A percentile compares a stretch with the other conserved stretches of the same genome.
phyloP scores from a whole-genome alignment of 345 rosid species.

The Schrenkiella parvula region DNA sequence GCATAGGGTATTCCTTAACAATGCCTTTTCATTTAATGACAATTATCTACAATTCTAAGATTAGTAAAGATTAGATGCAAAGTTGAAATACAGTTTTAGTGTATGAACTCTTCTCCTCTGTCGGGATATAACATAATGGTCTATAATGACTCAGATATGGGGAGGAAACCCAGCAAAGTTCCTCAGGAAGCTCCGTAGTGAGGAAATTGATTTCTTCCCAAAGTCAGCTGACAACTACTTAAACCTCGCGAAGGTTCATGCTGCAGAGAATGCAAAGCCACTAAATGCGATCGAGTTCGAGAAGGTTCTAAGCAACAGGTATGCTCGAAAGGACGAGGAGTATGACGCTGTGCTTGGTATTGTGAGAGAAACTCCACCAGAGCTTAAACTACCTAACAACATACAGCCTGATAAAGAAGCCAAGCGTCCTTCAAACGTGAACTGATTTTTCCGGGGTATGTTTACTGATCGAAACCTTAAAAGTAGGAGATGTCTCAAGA shows the following conservation, averaged over 20 bases:
- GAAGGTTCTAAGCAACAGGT: conserved; percentile 84
- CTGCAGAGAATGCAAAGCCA: conserved; percentile 82
- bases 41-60: neutral
- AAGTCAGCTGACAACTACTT: conserved; percentile 73
- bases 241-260: conserved; percentile 87
- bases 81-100: neutral
- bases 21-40: neutral
- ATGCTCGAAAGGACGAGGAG: conserved; percentile 65
- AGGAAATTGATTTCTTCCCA: conserved; percentile 70
- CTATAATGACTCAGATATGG: conserved; percentile 60
- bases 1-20: neutral
- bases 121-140: neutral
- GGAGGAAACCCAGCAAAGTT: conserved; percentile 98
- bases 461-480: conserved; percentile 1
- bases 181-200: conserved; percentile 73
- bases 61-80: neutral
- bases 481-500: neutral
- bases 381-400: conserved; percentile 74
- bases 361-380: conserved; percentile 74
- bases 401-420: conserved; percentile 49
- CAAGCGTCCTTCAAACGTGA: conserved; percentile 50
- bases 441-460: conserved; percentile 20
- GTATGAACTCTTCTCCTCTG: neutral
- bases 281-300: conserved; percentile 82
- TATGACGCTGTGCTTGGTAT: conserved; percentile 86